Percentiles rank a stretch among this genome's conserved stretches.
phyloP scores from a whole-genome alignment of 139 green algal genomes.

The Nannochloris sp. region DNA sequence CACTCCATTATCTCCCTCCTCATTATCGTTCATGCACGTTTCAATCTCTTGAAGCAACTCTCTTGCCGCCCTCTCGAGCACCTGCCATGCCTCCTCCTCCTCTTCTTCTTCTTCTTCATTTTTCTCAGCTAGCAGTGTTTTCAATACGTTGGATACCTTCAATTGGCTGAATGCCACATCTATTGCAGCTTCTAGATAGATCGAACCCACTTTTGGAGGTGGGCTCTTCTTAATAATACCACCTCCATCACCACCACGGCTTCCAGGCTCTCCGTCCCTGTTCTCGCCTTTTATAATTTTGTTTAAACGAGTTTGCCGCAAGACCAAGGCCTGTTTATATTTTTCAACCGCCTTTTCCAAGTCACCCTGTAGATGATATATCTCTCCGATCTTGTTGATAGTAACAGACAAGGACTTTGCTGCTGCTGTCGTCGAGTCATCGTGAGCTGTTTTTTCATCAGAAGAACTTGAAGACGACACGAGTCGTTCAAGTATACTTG shows the following conservation, averaged over 20 bases:
- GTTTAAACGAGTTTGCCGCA: conserved; percentile 12
- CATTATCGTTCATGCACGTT: no score
- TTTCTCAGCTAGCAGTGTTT: background rate
- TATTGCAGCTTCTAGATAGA: conserved; percentile 1
- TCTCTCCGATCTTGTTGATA: conserved; percentile 29
- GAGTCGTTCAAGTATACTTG: background rate
- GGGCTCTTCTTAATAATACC: background rate
- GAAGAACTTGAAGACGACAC: background rate
- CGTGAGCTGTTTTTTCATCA: no score
- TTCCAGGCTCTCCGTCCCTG: background rate
- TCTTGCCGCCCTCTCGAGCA: no score
- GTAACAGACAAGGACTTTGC: conserved; percentile 13
- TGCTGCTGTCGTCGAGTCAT: conserved; percentile 3
- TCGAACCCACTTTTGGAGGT: no score
- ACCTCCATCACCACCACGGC: background rate
- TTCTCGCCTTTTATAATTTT: background rate
- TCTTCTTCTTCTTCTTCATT: background rate
- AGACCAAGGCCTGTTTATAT: conserved; percentile 9
- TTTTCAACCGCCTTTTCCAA: background rate
- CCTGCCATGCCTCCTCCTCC: no score
- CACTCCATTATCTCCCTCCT: no score
- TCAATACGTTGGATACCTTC: conserved; percentile 14
- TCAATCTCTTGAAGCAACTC: no score
- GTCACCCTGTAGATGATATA: conserved; percentile 16
- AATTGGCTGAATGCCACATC: conserved; percentile 21